These are phyloP conservation scores for Phytophthora crassamura DNA, from an alignment of 352 stramenopile genomes.

Conservation along the genomic window DNA sequence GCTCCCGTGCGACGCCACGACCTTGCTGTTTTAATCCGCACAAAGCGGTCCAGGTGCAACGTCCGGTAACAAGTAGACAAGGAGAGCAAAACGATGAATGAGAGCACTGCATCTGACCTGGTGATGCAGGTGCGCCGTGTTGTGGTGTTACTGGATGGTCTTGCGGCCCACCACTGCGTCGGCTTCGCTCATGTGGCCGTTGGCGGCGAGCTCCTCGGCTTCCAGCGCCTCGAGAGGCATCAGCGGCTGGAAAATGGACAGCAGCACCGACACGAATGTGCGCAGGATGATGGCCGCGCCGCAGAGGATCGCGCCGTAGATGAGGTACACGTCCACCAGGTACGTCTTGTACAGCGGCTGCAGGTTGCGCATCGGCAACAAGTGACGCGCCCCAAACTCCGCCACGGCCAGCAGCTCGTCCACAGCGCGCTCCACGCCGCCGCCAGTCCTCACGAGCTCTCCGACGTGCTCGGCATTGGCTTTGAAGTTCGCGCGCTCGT, in stretches of 20 bases:
- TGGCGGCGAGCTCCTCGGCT: slow-evolving; percentile 29
- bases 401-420: slow-evolving; percentile 66
- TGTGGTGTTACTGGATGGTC: slow-evolving; percentile 26
- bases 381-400: slow-evolving; percentile 55
- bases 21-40: too few relatives aligned
- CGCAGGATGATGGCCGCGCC: slow-evolving; percentile 83
- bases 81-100: neutral
- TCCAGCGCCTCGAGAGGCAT: slow-evolving; percentile 27
- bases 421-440: slow-evolving; percentile 55
- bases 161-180: slow-evolving; percentile 25
- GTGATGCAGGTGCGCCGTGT: slow-evolving; percentile 3
- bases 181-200: slow-evolving; percentile 8
- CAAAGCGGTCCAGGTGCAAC: too few relatives aligned
- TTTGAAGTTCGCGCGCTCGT: slow-evolving; percentile 42
- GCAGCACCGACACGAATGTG: slow-evolving; percentile 74
- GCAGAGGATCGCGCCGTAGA: slow-evolving; percentile 87
- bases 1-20: too few relatives aligned
- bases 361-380: slow-evolving; percentile 60
- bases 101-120: slow-evolving; percentile 14
- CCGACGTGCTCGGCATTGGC: slow-evolving; percentile 54
- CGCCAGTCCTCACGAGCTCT: slow-evolving; percentile 65
- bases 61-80: slow-evolving; percentile 6
- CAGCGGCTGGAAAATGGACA: slow-evolving; percentile 67
- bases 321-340: slow-evolving; percentile 86
- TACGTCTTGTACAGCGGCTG: slow-evolving; percentile 87